Percentiles rank a stretch among this genome's conserved stretches.
Conservation (phyloP, 164 flowering plant genomes). For the Chloranthus sessilifolius region DNA sequence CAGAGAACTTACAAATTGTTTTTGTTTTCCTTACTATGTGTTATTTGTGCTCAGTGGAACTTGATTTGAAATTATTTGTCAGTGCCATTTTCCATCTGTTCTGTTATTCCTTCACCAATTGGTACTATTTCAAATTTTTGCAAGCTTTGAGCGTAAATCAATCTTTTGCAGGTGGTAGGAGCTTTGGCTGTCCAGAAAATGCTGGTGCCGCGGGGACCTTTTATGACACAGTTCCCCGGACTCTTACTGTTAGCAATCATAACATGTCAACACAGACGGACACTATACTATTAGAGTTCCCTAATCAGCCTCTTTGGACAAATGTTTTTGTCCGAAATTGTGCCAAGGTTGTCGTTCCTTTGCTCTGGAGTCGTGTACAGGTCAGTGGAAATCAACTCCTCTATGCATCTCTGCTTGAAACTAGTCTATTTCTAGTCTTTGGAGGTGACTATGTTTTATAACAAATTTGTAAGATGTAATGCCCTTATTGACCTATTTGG, state of each 20-base stretch:
- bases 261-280: conserved; percentile 85
- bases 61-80: no score
- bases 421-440: no score
- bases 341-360: conserved; percentile 84
- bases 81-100: no score
- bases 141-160: background rate
- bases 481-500: no score
- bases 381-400: conserved; percentile 36
- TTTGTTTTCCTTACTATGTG: no score
- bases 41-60: no score
- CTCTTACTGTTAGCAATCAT: conserved; percentile 71
- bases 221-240: conserved; percentile 87
- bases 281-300: conserved; percentile 87
- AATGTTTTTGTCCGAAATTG: conserved; percentile 67
- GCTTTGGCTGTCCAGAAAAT: conserved; percentile 78
- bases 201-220: conserved; percentile 97
- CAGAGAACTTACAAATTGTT: no score
- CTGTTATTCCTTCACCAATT: no score
- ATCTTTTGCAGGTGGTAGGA: conserved; percentile 67
- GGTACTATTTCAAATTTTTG: no score
- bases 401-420: no score
- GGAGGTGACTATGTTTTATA: no score
- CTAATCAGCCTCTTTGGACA: conserved; percentile 89
- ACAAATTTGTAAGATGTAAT: no score
- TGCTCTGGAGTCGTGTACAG: conserved; percentile 99